Evolutionary conservation across 768 basidiomycete genomes (phyloP).

Genomic region (Omphalotus guepiniiformis): DNA sequence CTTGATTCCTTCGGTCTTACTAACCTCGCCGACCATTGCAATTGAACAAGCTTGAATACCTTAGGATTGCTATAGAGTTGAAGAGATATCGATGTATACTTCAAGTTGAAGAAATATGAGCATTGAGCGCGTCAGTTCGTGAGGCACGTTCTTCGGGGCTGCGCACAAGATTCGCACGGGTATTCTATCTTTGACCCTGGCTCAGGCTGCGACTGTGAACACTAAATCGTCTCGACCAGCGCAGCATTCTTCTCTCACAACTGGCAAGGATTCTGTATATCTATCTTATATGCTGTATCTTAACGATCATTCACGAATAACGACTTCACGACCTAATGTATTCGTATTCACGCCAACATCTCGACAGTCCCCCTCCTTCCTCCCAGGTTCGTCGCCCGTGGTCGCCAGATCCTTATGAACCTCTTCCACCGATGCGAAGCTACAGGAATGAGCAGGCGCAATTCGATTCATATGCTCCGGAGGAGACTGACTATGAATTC

Average conservation of each 20-base stretch:
- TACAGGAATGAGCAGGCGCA: conserved; percentile 13
- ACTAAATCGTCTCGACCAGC: background rate
- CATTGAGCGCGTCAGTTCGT: no score
- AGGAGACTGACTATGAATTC: conserved; percentile 13
- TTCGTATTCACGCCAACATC: conserved; percentile 8
- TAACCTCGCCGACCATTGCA: background rate
- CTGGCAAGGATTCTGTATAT: conserved; percentile 4
- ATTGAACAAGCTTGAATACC: background rate
- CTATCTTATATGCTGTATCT: background rate
- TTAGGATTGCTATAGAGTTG: background rate
- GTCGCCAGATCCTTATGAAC: conserved; percentile 58
- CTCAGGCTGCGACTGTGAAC: no score
- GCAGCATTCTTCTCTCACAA: background rate
- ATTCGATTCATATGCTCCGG: conserved; percentile 14
- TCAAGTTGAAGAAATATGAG: no score
- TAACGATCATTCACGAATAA: background rate
- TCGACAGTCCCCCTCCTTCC: conserved; percentile 34
- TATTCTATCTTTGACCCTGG: background rate
- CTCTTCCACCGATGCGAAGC: conserved; percentile 27
- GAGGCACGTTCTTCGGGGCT: no score
- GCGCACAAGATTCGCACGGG: background rate
- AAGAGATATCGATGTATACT: no score
- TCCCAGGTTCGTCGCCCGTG: conserved; percentile 60
- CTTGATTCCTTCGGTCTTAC: background rate
- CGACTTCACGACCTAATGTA: conserved; percentile 1